These are phyloP conservation scores for Gastrolobium bilobum DNA, from an alignment of 306 rosid species.

Conservation along the genomic window DNA sequence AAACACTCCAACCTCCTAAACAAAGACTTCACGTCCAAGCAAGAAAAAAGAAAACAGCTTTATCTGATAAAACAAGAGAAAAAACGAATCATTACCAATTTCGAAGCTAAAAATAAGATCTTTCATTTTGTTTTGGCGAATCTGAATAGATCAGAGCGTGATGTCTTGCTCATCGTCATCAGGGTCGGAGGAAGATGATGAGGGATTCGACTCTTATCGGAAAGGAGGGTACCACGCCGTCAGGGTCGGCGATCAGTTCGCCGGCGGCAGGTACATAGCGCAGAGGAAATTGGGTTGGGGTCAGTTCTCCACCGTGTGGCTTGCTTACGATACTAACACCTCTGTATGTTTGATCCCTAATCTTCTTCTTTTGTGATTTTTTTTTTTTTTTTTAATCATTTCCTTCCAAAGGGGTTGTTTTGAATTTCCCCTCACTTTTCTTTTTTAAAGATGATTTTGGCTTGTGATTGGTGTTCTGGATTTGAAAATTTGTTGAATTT, in stretches of 20 bases:
- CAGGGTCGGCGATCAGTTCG: slow-evolving; percentile 87
- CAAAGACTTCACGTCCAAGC: slow-evolving; percentile 39
- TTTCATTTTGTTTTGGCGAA: not conserved
- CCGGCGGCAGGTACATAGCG: slow-evolving; percentile 87
- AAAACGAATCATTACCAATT: slow-evolving; percentile 16
- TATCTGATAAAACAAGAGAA: not conserved
- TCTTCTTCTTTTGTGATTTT: not conserved
- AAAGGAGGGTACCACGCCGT: slow-evolving; percentile 99
- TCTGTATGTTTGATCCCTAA: slow-evolving; percentile 61
- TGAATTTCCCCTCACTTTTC: not conserved
- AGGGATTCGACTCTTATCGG: slow-evolving; percentile 89
- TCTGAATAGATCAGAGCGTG: slow-evolving; percentile 51
- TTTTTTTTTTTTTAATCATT: not conserved
- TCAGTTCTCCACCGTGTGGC: slow-evolving; percentile 98
- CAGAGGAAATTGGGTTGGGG: slow-evolving; percentile 99
- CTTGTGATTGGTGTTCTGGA: slow-evolving; percentile 36
- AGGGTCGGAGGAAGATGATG: slow-evolving; percentile 94
- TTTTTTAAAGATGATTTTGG: slow-evolving; percentile 7
- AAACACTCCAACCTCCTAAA: not conserved
- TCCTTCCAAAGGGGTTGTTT: slow-evolving; percentile 12
- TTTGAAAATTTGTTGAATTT: not conserved
- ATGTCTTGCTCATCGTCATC: slow-evolving; percentile 97
- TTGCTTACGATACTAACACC: slow-evolving; percentile 79
- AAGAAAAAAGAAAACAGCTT: not conserved
- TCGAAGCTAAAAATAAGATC: not conserved